These are phyloP conservation scores for Alternaria infectoria DNA, from an alignment of 2,329 filamentous ascomycete species.

Conservation along the genomic window DNA sequence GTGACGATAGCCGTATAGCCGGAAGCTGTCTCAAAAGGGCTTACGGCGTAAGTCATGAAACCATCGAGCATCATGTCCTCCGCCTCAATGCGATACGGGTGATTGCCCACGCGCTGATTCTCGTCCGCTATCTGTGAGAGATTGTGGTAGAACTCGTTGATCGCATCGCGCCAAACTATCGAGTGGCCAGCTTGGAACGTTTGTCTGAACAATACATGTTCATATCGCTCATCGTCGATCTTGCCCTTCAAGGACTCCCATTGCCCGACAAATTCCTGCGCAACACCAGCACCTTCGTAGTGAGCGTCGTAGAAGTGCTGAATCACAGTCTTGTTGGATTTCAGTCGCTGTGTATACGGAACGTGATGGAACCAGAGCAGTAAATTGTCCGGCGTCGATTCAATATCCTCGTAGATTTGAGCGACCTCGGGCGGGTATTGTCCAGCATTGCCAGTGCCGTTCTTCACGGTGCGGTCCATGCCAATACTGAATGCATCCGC, in stretches of 20 bases:
- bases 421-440: slow-evolving; percentile 70
- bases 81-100: slow-evolving; percentile 72
- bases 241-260: slow-evolving; percentile 64
- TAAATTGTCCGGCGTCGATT: slow-evolving; percentile 70
- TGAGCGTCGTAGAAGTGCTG: slow-evolving; percentile 71
- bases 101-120: slow-evolving; percentile 61
- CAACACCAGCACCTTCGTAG: slow-evolving; percentile 65
- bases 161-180: slow-evolving; percentile 72
- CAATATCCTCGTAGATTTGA: slow-evolving; percentile 63
- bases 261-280: slow-evolving; percentile 61
- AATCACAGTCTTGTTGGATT: slow-evolving; percentile 70
- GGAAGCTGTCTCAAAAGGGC: slow-evolving; percentile 67
- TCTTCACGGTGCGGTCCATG: slow-evolving; percentile 73
- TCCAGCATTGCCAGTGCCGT: slow-evolving; percentile 69
- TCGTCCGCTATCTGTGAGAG: slow-evolving; percentile 66
- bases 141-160: slow-evolving; percentile 69
- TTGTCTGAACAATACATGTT: slow-evolving; percentile 65
- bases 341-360: slow-evolving; percentile 67
- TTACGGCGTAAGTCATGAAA: slow-evolving; percentile 62
- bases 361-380: slow-evolving; percentile 79
- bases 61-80: slow-evolving; percentile 68
- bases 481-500: slow-evolving; percentile 66
- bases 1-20: slow-evolving; percentile 64
- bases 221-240: slow-evolving; percentile 66
- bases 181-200: slow-evolving; percentile 72